A percentile compares a stretch with the other conserved stretches of the same genome.
phyloP scores from a whole-genome alignment of 169 alveolate genomes.

The Perkinsus olseni region DNA sequence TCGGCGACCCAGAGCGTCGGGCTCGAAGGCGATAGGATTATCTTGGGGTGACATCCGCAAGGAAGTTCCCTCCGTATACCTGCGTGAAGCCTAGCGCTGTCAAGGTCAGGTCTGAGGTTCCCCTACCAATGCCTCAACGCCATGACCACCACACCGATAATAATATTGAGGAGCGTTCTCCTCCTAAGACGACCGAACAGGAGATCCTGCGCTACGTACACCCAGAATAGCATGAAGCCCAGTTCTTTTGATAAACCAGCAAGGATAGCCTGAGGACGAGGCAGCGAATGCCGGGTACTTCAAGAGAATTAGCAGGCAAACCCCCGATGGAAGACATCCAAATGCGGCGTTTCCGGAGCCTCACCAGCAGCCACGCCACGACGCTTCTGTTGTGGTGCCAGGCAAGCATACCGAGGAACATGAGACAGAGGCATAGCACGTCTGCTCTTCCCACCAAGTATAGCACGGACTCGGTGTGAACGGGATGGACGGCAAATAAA shows the following conservation, averaged over 20 bases:
- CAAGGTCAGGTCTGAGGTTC: neutral
- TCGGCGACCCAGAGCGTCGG: neutral
- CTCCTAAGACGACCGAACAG: neutral
- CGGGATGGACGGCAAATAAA: constrained; percentile 18
- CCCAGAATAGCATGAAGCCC: neutral
- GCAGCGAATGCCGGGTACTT: too few species aligned
- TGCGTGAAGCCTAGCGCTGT: neutral
- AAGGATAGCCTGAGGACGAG: neutral
- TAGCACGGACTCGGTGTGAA: constrained; percentile 26
- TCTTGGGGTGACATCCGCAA: constrained; percentile 4
- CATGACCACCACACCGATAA: neutral
- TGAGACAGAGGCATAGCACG: neutral
- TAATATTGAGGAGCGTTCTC: neutral
- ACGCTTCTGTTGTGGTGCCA: neutral
- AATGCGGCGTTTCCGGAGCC: neutral
- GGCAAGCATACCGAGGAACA: neutral
- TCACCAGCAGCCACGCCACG: neutral
- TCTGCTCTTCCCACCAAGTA: constrained; percentile 33
- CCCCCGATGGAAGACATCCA: neutral
- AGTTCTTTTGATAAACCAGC: neutral
- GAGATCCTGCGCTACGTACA: neutral
- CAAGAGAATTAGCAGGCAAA: too few species aligned
- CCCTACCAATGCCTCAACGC: neutral
- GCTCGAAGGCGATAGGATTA: neutral
- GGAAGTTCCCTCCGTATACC: neutral